Conservation (phyloP, 352 stramenopile species). For the Pythium rhizo-oryzae region DNA sequence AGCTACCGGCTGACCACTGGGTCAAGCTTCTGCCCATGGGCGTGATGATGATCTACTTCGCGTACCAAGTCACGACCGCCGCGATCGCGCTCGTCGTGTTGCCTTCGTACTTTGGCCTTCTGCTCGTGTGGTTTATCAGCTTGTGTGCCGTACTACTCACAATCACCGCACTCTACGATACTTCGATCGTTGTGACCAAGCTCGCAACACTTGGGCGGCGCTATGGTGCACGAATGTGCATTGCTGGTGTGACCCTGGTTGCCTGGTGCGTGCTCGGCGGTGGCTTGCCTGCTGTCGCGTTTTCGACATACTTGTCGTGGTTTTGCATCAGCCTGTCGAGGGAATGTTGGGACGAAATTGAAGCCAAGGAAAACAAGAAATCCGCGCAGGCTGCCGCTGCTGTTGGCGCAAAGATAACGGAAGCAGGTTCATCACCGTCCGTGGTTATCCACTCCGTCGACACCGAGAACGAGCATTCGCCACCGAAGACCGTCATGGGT, state of each 20-base stretch:
- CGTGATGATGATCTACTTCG: conserved; percentile 69
- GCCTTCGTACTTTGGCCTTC: conserved; percentile 41
- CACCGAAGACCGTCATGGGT: conserved; percentile 27
- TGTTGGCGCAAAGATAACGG: no score
- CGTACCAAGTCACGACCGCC: conserved; percentile 51
- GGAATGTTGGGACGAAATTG: conserved; percentile 78
- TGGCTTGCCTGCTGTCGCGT: conserved; percentile 45
- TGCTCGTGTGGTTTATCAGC: conserved; percentile 50
- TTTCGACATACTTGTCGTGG: conserved; percentile 60
- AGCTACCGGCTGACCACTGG: conserved; percentile 72
- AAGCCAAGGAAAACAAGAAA: conserved; percentile 33
- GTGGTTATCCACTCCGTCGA: conserved; percentile 9
- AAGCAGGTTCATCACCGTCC: not conserved
- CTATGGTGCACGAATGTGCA: conserved; percentile 43
- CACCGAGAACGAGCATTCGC: not conserved
- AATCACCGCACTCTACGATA: conserved; percentile 49
- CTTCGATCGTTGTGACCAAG: conserved; percentile 40
- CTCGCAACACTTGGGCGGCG: conserved; percentile 34
- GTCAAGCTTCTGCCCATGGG: conserved; percentile 71
- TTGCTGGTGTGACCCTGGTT: conserved; percentile 42
- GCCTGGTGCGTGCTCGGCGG: conserved; percentile 40
- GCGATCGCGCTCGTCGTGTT: conserved; percentile 46
- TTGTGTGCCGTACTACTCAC: conserved; percentile 52
- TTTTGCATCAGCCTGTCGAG: conserved; percentile 71
- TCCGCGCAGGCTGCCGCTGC: conserved; percentile 3